Conservation (phyloP, 2,329 filamentous ascomycete genomes). For the Aspergillus ibericus region DNA sequence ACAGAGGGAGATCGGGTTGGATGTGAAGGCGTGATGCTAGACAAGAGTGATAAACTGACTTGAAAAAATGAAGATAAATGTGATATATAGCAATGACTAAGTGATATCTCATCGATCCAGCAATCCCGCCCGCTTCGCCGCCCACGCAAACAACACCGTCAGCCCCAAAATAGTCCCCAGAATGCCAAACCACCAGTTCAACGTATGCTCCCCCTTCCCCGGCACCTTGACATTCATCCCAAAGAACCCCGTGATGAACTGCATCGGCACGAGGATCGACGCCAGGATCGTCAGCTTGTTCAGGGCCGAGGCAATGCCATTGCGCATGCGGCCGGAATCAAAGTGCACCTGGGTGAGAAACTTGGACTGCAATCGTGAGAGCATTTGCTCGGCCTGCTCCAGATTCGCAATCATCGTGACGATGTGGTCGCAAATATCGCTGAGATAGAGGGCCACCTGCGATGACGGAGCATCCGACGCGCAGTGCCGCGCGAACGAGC, state of each 20-base stretch:
- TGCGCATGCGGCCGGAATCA: constrained; percentile 82
- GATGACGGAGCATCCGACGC: constrained; percentile 87
- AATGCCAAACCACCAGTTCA: constrained; percentile 46
- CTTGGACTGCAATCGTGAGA: constrained; percentile 86
- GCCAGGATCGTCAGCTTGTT: constrained; percentile 90
- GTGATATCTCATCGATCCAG: constrained; percentile 8
- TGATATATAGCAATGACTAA: too few species aligned
- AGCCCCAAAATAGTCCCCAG: constrained; percentile 38
- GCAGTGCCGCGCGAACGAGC: constrained; percentile 93
- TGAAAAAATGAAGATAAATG: too few species aligned
- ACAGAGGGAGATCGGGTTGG: constrained; percentile 13
- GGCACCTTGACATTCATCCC: constrained; percentile 48
- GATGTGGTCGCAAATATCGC: constrained; percentile 96
- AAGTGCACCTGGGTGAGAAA: constrained; percentile 89
- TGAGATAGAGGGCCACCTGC: constrained; percentile 89
- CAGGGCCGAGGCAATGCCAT: constrained; percentile 77
- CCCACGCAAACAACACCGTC: constrained; percentile 25
- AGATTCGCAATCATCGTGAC: constrained; percentile 96
- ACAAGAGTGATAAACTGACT: too few species aligned
- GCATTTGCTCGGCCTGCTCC: constrained; percentile 91
- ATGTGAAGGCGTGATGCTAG: constrained; percentile 4
- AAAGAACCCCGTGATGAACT: constrained; percentile 67
- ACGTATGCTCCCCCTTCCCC: constrained; percentile 25
- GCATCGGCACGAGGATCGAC: constrained; percentile 86
- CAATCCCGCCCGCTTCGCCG: constrained; percentile 33